These are phyloP conservation scores for Diphasiastrum complanatum DNA, from an alignment of 83 land plant species.

Conservation along the genomic window DNA sequence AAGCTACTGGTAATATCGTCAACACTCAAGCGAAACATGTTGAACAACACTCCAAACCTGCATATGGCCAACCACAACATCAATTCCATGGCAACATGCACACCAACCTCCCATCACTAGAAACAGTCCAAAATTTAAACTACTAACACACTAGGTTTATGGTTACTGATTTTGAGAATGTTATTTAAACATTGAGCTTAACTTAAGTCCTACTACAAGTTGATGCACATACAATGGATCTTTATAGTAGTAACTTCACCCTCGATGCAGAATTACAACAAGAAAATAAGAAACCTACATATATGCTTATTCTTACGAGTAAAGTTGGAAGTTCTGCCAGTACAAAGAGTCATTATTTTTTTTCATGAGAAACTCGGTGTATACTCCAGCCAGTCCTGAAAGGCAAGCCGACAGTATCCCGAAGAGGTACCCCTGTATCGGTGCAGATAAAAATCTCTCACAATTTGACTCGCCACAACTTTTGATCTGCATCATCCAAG, in stretches of 20 bases:
- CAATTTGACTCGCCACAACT: constrained; percentile 85
- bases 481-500: constrained; percentile 52
- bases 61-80: constrained; percentile 7
- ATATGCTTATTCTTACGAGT: constrained; percentile 52
- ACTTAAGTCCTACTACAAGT: background rate
- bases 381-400: constrained; percentile 91
- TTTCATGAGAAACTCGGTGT: constrained; percentile 94
- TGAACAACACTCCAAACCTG: constrained; percentile 92
- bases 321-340: constrained; percentile 94
- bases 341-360: constrained; percentile 85
- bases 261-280: background rate
- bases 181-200: too few species aligned
- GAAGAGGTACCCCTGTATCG: constrained; percentile 77
- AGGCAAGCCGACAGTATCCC: constrained; percentile 88
- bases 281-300: background rate
- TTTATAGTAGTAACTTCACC: background rate
- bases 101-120: background rate
- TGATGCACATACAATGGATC: background rate
- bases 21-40: constrained; percentile 49
- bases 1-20: constrained; percentile 70
- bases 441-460: constrained; percentile 68
- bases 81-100: background rate
- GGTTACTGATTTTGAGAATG: too few species aligned
- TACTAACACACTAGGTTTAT: too few species aligned
- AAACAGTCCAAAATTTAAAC: background rate